A percentile compares a stretch with the other conserved stretches of the same genome.
phyloP scores from a whole-genome alignment of 345 rosid species.

The Trapa bicornis region DNA sequence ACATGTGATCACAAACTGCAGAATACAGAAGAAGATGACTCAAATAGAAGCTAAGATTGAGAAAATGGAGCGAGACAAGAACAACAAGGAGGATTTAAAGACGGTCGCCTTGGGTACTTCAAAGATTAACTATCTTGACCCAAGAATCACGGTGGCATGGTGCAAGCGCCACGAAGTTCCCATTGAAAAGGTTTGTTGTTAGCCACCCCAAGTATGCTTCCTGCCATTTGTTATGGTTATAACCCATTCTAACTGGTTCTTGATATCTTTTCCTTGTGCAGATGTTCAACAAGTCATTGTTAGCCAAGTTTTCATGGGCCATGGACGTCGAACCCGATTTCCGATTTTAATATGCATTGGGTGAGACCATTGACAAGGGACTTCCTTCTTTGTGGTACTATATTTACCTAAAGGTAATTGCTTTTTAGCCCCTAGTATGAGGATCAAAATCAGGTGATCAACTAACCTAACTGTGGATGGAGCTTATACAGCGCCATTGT shows the following conservation, averaged over 20 bases:
- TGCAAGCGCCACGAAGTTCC: conserved; percentile 98
- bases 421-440: too few species aligned
- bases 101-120: conserved; percentile 93
- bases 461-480: too few species aligned
- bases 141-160: conserved; percentile 97
- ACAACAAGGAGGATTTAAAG: conserved; percentile 77
- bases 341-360: conserved; percentile 47
- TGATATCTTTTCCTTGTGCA: conserved; percentile 11
- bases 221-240: too few species aligned
- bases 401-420: too few species aligned
- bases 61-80: conserved; percentile 61
- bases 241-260: neutral
- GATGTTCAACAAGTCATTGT: conserved; percentile 86
- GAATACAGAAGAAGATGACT: conserved; percentile 63
- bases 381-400: neutral
- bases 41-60: conserved; percentile 58
- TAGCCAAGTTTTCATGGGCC: conserved; percentile 91
- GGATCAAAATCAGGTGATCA: too few species aligned
- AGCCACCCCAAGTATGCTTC: neutral
- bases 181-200: conserved; percentile 63
- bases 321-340: conserved; percentile 89
- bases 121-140: conserved; percentile 90
- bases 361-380: neutral
- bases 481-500: too few species aligned
- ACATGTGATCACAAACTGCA: conserved; percentile 10